Evolutionary conservation across 768 basidiomycete genomes (phyloP).

Genomic region (Xerocomellus chrysenteron): DNA sequence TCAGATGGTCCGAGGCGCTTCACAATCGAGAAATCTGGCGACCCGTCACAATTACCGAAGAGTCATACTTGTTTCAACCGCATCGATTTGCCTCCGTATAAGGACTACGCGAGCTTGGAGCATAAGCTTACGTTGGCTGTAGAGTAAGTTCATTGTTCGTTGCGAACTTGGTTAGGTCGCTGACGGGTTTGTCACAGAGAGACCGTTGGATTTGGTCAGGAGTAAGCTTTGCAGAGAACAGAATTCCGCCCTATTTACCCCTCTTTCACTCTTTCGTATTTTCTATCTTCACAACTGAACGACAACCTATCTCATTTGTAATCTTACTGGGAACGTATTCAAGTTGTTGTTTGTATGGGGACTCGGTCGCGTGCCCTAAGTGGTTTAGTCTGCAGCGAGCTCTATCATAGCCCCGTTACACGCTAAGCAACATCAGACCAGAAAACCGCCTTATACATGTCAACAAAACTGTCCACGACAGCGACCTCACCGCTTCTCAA

Average conservation of each 20-base stretch:
- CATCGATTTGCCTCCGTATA: conserved; percentile 97
- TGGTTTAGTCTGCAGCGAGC: background rate
- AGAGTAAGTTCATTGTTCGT: conserved; percentile 58
- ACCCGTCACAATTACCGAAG: conserved; percentile 95
- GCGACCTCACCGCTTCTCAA: conserved; percentile 59
- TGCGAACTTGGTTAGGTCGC: conserved; percentile 6
- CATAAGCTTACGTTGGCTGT: conserved; percentile 94
- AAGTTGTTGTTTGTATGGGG: conserved; percentile 10
- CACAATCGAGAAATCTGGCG: conserved; percentile 98
- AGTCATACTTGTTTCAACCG: conserved; percentile 95
- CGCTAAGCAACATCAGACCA: conserved; percentile 4
- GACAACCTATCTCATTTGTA: conserved; percentile 31
- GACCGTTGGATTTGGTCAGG: conserved; percentile 93
- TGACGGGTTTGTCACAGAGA: conserved; percentile 51
- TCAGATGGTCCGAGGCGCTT: conserved; percentile 96
- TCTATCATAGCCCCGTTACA: conserved; percentile 1
- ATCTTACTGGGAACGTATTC: conserved; percentile 25
- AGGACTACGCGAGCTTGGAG: conserved; percentile 90
- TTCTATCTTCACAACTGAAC: conserved; percentile 5
- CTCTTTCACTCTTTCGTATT: background rate
- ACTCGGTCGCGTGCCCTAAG: background rate
- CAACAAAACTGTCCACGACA: background rate
- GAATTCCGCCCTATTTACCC: conserved; percentile 15
- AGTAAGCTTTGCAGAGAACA: conserved; percentile 45
- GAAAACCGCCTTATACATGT: conserved; percentile 2